Percentiles rank a stretch among this genome's conserved stretches.
Conservation (phyloP, 1,284 basidiomycete species). For the Ceratorhiza oryzae-sativae region DNA sequence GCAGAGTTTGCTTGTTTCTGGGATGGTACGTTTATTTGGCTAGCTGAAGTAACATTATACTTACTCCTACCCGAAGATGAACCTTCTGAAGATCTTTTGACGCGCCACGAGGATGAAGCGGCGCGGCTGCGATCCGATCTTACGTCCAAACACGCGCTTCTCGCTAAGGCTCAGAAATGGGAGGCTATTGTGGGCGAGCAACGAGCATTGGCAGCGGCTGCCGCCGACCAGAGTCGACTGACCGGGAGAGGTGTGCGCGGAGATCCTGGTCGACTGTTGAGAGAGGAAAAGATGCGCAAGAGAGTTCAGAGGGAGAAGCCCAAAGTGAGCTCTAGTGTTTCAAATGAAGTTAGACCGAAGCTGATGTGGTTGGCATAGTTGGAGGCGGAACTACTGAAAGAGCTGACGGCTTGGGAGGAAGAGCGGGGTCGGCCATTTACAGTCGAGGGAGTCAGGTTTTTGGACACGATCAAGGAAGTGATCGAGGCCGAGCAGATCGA, state of each 20-base stretch:
- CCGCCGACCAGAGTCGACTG: conserved; percentile 77
- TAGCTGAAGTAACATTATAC: not conserved
- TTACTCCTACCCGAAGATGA: conserved; percentile 66
- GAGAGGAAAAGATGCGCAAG: conserved; percentile 98
- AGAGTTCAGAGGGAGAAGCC: conserved; percentile 95
- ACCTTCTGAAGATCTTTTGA: conserved; percentile 86
- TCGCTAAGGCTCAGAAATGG: conserved; percentile 85
- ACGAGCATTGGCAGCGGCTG: conserved; percentile 83
- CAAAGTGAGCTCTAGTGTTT: conserved; percentile 64
- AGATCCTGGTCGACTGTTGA: conserved; percentile 77
- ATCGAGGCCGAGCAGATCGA: conserved; percentile 65
- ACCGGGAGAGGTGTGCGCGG: conserved; percentile 75
- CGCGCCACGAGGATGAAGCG: conserved; percentile 89
- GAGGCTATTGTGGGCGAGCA: conserved; percentile 91
- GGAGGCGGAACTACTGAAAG: conserved; percentile 82
- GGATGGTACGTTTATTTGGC: conserved; percentile 65
- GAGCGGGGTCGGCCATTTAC: conserved; percentile 79
- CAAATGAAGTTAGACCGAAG: not conserved
- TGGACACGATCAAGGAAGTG: conserved; percentile 78
- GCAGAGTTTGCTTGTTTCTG: conserved; percentile 80
- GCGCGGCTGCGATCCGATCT: conserved; percentile 65
- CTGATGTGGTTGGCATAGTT: conserved; percentile 59
- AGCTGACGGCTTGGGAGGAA: conserved; percentile 89
- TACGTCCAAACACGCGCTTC: conserved; percentile 74
- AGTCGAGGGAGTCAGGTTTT: conserved; percentile 83